Percentiles rank a stretch among this genome's conserved stretches.
Evolutionary conservation across 768 basidiomycete genomes (phyloP).

Genomic region (Austroboletus festivus): DNA sequence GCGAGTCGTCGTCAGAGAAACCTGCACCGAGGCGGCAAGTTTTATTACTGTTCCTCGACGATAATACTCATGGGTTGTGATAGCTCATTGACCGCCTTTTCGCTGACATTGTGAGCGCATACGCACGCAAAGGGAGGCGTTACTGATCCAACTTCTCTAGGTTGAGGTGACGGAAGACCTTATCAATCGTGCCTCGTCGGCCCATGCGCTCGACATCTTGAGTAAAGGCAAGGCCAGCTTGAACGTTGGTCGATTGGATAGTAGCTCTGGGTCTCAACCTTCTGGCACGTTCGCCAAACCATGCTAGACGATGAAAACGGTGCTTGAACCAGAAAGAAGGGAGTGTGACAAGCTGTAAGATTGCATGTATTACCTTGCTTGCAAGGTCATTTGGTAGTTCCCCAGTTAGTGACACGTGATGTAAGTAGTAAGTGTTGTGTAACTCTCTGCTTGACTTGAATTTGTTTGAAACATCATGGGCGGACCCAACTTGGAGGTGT

Average conservation of each 20-base stretch:
- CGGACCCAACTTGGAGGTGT: conserved; percentile 81
- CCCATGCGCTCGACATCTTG: conserved; percentile 50
- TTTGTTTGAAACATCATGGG: conserved; percentile 64
- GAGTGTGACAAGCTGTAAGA: background rate
- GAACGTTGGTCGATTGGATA: conserved; percentile 44
- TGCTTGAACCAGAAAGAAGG: background rate
- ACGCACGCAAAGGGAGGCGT: background rate
- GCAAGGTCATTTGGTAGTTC: too few species aligned
- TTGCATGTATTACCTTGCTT: too few species aligned
- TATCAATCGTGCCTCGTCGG: conserved; percentile 40
- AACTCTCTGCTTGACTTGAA: conserved; percentile 39
- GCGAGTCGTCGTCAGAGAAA: conserved; percentile 61
- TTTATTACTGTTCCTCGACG: conserved; percentile 22
- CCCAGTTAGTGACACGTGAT: background rate
- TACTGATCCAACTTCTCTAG: conserved; percentile 29
- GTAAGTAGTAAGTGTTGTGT: too few species aligned
- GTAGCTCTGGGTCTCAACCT: conserved; percentile 43
- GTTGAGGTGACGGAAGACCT: conserved; percentile 65
- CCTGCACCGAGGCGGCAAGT: conserved; percentile 46
- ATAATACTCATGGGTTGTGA: conserved; percentile 25
- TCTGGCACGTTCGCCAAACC: conserved; percentile 68
- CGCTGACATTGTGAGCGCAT: conserved; percentile 58
- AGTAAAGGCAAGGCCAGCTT: conserved; percentile 26
- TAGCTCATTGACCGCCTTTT: conserved; percentile 65
- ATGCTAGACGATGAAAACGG: conserved; percentile 40